Percentiles rank a stretch among this genome's conserved stretches.
Evolutionary conservation across 2,329 filamentous ascomycete genomes (phyloP).

Genomic region (Sarocladium oryzae): DNA sequence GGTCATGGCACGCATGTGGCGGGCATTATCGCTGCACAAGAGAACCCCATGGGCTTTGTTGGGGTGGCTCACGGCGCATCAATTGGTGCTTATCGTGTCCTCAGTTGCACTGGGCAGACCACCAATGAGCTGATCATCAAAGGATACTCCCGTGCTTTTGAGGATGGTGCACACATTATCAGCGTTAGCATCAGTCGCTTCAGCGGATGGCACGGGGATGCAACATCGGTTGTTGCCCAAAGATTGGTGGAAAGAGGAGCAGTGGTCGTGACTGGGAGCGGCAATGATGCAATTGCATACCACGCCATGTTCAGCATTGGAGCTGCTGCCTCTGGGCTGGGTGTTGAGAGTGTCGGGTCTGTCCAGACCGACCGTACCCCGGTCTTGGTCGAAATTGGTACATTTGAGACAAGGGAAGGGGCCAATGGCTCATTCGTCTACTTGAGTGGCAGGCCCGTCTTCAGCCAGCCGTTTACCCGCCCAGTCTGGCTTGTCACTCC

Average conservation of each 20-base stretch:
- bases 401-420: constrained; percentile 26
- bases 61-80: constrained; percentile 51
- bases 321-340: constrained; percentile 9
- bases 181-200: constrained; percentile 46
- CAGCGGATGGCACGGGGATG: constrained; percentile 45
- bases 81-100: constrained; percentile 50
- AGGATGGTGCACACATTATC: constrained; percentile 52
- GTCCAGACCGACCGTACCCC: constrained; percentile 23
- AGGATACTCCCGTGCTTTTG: constrained; percentile 52
- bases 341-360: constrained; percentile 14
- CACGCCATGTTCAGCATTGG: constrained; percentile 11
- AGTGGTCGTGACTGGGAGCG: constrained; percentile 14
- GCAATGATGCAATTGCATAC: constrained; percentile 21
- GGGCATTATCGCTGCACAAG: constrained; percentile 55
- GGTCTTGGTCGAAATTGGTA: constrained; percentile 28
- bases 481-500: background rate
- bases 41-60: constrained; percentile 44
- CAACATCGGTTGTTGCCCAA: constrained; percentile 43
- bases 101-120: constrained; percentile 46
- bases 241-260: constrained; percentile 44
- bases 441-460: constrained; percentile 39
- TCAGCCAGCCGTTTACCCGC: constrained; percentile 28
- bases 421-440: constrained; percentile 19
- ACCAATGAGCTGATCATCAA: constrained; percentile 51
- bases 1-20: constrained; percentile 58